Evolutionary conservation across 345 rosid genomes (phyloP).

Genomic region (Salix purpurea): DNA sequence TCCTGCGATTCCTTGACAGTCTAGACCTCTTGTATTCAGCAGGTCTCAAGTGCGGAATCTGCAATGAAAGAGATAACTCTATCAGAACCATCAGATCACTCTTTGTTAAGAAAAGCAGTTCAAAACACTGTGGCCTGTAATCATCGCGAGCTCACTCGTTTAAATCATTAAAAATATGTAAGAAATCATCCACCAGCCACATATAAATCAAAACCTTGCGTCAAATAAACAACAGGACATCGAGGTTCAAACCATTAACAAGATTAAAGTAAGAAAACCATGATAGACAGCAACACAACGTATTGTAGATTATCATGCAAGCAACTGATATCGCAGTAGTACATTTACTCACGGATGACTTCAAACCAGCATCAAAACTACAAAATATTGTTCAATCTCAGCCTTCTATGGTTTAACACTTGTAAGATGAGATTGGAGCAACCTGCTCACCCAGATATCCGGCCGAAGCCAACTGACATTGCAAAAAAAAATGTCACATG

Average conservation of each 20-base stretch:
- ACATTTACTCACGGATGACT: not conserved
- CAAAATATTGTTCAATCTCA: not conserved
- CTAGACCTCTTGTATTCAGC: constrained; percentile 32
- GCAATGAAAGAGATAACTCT: not conserved
- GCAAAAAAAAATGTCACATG: not conserved
- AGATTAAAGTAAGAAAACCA: not conserved
- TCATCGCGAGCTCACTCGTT: not conserved
- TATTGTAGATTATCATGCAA: not conserved
- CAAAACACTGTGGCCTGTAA: not conserved
- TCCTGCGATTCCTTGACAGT: constrained; percentile 26
- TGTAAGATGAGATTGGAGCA: not conserved
- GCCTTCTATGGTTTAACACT: not conserved
- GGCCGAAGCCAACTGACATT: not conserved
- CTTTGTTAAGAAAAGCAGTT: too few species aligned
- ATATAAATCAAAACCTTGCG: not conserved
- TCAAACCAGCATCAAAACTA: not conserved
- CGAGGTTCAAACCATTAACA: not conserved
- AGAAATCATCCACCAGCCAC: not conserved
- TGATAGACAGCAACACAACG: not conserved
- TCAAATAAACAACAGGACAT: not conserved
- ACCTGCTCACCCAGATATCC: not conserved
- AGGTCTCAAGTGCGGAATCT: constrained; percentile 34
- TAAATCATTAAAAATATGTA: not conserved
- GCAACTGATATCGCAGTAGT: too few species aligned
- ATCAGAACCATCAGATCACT: not conserved